Percentiles rank a stretch among this genome's conserved stretches.
Conservation (phyloP, 192 early-diverging fungal genomes). For the Coemansia sp. region DNA sequence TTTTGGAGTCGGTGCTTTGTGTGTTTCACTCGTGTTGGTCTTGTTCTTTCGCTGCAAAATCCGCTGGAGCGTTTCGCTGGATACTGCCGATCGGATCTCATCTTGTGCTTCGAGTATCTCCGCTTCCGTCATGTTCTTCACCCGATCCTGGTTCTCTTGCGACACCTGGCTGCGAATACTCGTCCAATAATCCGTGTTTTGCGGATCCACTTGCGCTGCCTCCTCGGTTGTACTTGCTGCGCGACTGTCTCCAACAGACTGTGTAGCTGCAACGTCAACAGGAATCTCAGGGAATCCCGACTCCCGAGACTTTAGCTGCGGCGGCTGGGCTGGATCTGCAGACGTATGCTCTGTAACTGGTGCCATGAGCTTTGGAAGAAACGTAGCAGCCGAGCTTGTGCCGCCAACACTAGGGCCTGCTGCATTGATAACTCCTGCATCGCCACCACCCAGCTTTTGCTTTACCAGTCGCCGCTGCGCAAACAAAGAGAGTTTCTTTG, state of each 20-base stretch:
- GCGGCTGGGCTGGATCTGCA: slow-evolving; percentile 15
- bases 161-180: slow-evolving; percentile 29
- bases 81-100: slow-evolving; percentile 65
- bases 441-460: background rate
- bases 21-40: too few relatives aligned
- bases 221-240: too few relatives aligned
- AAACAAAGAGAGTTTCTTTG: slow-evolving; percentile 34
- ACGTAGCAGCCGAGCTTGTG: slow-evolving; percentile 23
- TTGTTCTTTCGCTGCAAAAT: slow-evolving; percentile 50
- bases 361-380: slow-evolving; percentile 54
- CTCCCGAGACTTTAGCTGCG: slow-evolving; percentile 20
- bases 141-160: slow-evolving; percentile 57
- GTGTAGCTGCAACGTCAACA: slow-evolving; percentile 9
- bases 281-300: slow-evolving; percentile 37
- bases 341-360: slow-evolving; percentile 35
- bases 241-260: background rate
- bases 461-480: slow-evolving; percentile 52
- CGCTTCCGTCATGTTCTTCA: slow-evolving; percentile 69
- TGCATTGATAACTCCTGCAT: background rate
- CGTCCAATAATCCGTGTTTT: slow-evolving; percentile 8
- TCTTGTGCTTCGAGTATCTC: slow-evolving; percentile 70
- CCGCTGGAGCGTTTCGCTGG: slow-evolving; percentile 64
- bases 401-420: background rate
- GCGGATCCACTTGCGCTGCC: background rate
- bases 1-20: background rate